Conservation (phyloP, 805 yeast genomes). For the Wickerhamia fluorescens region DNA sequence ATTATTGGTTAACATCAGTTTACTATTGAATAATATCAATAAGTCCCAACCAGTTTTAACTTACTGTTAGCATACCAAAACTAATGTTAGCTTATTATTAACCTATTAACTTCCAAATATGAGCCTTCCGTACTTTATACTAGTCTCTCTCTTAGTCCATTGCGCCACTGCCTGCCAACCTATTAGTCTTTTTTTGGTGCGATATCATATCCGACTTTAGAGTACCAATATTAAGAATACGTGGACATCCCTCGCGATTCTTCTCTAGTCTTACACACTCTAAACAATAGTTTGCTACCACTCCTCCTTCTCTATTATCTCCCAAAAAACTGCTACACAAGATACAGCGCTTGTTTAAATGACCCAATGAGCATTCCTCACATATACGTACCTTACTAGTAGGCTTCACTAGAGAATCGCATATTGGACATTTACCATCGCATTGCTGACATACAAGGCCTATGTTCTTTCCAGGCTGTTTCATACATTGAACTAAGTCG, state of each 20-base stretch:
- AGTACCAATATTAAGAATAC: slow-evolving; percentile 75
- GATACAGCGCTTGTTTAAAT: slow-evolving; percentile 59
- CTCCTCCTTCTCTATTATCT: slow-evolving; percentile 35
- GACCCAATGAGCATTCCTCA: slow-evolving; percentile 79
- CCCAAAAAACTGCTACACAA: slow-evolving; percentile 65
- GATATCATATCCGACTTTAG: slow-evolving; percentile 58
- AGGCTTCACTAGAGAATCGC: slow-evolving; percentile 81
- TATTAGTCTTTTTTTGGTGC: slow-evolving; percentile 39
- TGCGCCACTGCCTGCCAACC: not conserved
- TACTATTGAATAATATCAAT: too few species aligned
- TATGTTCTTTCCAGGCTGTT: slow-evolving; percentile 67
- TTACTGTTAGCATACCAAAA: too few species aligned
- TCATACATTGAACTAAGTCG: slow-evolving; percentile 76
- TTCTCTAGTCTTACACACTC: slow-evolving; percentile 77
- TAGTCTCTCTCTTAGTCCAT: too few species aligned
- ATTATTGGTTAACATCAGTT: too few species aligned
- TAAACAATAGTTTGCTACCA: slow-evolving; percentile 67
- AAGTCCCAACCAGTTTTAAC: too few species aligned
- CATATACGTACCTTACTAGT: slow-evolving; percentile 63
- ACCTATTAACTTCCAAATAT: too few species aligned
- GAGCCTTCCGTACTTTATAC: too few species aligned
- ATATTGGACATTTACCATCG: slow-evolving; percentile 86
- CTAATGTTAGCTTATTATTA: too few species aligned
- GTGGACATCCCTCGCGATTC: slow-evolving; percentile 90
- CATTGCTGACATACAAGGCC: slow-evolving; percentile 79